A percentile compares a stretch with the other conserved stretches of the same genome.
phyloP scores from a whole-genome alignment of 257 asterid genomes.

The Handroanthus guayacan region DNA sequence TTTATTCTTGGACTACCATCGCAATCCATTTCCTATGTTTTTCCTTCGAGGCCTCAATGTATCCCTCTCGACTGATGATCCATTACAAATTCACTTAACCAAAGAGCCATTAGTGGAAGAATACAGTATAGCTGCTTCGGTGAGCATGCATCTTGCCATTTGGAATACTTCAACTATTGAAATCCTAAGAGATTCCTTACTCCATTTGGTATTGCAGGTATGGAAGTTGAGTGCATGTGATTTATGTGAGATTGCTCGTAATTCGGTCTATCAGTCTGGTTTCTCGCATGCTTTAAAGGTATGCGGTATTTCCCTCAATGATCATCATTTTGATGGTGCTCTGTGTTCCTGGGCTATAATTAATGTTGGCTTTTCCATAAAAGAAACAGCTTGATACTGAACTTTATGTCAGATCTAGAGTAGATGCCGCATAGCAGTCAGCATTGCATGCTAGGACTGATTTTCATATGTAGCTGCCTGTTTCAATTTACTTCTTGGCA shows the following conservation, averaged over 20 bases:
- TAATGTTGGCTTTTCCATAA: no score
- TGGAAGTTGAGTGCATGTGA: conserved; percentile 97
- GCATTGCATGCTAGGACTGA: conserved; percentile 13
- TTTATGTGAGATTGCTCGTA: conserved; percentile 96
- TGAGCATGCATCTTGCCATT: conserved; percentile 47
- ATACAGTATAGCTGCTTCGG: conserved; percentile 98
- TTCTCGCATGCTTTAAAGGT: conserved; percentile 94
- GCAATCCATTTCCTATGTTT: conserved; percentile 91
- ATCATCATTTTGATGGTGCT: conserved; percentile 5
- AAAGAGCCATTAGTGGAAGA: conserved; percentile 99
- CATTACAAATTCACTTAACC: conserved; percentile 94
- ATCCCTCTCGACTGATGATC: conserved; percentile 96
- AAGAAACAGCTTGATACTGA: not conserved
- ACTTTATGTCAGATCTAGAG: not conserved
- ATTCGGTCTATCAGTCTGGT: conserved; percentile 95
- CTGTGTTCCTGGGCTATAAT: not conserved
- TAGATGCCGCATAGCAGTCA: not conserved
- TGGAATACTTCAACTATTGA: conserved; percentile 1
- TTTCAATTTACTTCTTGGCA: not conserved
- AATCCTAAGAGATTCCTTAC: conserved; percentile 8
- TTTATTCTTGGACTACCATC: conserved; percentile 93
- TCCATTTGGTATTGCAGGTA: conserved; percentile 55
- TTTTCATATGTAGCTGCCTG: not conserved
- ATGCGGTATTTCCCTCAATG: conserved; percentile 21
- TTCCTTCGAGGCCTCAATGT: conserved; percentile 96